A percentile compares a stretch with the other conserved stretches of the same genome.
These are phyloP conservation scores for Brassica carinata DNA, from an alignment of 345 rosid genomes.

Conservation along the genomic window DNA sequence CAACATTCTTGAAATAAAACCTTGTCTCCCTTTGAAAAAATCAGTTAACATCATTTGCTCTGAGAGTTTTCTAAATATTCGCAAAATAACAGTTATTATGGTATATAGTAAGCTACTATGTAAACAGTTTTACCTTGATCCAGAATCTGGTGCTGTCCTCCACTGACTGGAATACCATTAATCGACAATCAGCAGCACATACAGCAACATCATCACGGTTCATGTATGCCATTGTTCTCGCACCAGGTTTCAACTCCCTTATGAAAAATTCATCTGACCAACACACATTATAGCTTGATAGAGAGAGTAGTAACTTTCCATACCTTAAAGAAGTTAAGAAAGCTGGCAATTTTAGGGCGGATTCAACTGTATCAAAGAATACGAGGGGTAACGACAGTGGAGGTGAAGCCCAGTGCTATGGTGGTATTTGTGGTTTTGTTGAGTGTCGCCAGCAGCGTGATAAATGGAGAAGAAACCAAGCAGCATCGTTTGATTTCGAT, in stretches of 20 bases:
- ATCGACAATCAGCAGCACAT: constrained; percentile 86
- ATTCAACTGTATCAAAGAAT: constrained; percentile 77
- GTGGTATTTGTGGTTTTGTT: no score
- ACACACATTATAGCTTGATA: neutral
- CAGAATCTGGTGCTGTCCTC: constrained; percentile 58
- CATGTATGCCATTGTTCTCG: constrained; percentile 63
- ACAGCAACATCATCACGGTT: constrained; percentile 66
- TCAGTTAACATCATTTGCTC: no score
- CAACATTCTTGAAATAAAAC: neutral
- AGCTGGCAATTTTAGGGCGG: constrained; percentile 70
- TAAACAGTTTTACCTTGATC: no score
- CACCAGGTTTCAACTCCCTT: constrained; percentile 81
- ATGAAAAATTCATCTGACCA: constrained; percentile 67
- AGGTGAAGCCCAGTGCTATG: no score
- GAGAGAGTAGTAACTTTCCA: neutral
- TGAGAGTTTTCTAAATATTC: no score
- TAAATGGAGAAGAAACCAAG: no score
- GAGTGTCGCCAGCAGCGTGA: no score
- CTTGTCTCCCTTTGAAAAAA: neutral
- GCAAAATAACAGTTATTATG: no score
- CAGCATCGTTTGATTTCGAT: no score
- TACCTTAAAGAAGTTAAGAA: constrained; percentile 76
- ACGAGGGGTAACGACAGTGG: no score
- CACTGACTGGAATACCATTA: constrained; percentile 71
- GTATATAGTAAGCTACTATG: no score